Evolutionary conservation across 1,139 yeast genomes (phyloP), one percentile per base, ranked within the genome.

Genomic region (Keqinozyma sinolaborantium): DNA sequence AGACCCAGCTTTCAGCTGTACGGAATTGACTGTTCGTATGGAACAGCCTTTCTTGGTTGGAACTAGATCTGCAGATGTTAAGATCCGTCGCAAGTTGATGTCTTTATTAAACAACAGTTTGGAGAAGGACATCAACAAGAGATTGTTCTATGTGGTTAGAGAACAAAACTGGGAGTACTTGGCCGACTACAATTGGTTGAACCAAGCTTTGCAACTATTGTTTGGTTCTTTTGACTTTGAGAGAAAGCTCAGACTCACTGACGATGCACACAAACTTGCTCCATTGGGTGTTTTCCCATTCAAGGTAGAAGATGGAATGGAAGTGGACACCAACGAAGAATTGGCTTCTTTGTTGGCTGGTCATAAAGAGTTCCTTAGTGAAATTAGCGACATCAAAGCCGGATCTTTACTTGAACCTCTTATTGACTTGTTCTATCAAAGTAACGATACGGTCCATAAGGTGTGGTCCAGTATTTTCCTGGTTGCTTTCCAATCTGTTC

Each of bases 131-230:
- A 73, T 88, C 15, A 75, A 78, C 44, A 88, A 86, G 53, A 71
- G 98, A 39, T 63, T 94, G 26, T 81, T 83, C 44, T 94, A 92
- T 48, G 81, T 92, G 7, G 73, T 94, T 21, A 71, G 92, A 24
- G 97, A 92, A 46, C 98, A 94, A 53, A 92, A 87, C 50, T 94
- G 99, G 99, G 98, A 94, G 53, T 83, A 75, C 47, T 67, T 94
- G 30, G 92, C 95, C 0, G 97, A 90, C 44, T 84, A 84, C 48
- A 88, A 90, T 30, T 94, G 98, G 98, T 63, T 90, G 39, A 87
- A 88, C 52, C 98, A 92, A 56, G 98, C 95, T 0, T 64, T 87
- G 24, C 97, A 92, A 52, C 60, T 94, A 26, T 61, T 94, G 9
- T 85, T 83, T 50, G 95, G 95, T 0, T 73, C 95, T 0, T 77